Conservation (phyloP, 2,329 filamentous ascomycete genomes). For the Colletotrichum navitas region DNA sequence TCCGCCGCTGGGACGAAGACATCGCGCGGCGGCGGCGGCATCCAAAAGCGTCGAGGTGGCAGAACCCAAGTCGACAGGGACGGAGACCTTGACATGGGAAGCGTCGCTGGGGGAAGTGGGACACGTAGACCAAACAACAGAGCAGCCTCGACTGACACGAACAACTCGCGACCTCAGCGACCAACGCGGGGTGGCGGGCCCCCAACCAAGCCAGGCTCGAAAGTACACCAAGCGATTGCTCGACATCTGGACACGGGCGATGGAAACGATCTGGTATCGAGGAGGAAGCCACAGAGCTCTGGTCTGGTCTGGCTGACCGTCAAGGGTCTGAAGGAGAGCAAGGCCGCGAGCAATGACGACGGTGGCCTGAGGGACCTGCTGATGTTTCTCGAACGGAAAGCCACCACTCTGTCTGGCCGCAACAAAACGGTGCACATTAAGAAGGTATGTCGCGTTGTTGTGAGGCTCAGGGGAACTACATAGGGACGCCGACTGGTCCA, state of each 20-base stretch:
- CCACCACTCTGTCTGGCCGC: conserved; percentile 60
- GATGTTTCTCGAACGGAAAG: conserved; percentile 78
- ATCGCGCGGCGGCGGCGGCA: conserved; percentile 59
- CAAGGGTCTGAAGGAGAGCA: conserved; percentile 75
- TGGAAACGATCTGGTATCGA: conserved; percentile 40
- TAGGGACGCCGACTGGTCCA: conserved; percentile 52
- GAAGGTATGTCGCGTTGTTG: conserved; percentile 77
- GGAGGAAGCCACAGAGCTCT: conserved; percentile 35
- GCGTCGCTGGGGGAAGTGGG: conserved; percentile 47
- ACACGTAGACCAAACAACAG: conserved; percentile 52
- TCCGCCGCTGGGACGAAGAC: conserved; percentile 48
- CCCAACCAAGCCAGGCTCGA: conserved; percentile 37
- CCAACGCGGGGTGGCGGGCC: conserved; percentile 47
- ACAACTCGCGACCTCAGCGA: conserved; percentile 48
- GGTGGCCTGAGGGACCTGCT: conserved; percentile 75
- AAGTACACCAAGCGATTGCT: conserved; percentile 43
- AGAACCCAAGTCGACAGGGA: conserved; percentile 62
- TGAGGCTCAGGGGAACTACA: conserved; percentile 45
- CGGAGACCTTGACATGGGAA: conserved; percentile 71
- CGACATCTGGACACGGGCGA: conserved; percentile 42
- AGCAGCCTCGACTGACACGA: conserved; percentile 46
- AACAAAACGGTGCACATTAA: conserved; percentile 73
- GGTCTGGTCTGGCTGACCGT: conserved; percentile 59
- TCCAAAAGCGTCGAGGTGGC: conserved; percentile 62
- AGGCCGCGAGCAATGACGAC: conserved; percentile 74